phyloP scores from a whole-genome alignment of 2,329 filamentous ascomycete genomes.

The Colletotrichum tropicicola region DNA sequence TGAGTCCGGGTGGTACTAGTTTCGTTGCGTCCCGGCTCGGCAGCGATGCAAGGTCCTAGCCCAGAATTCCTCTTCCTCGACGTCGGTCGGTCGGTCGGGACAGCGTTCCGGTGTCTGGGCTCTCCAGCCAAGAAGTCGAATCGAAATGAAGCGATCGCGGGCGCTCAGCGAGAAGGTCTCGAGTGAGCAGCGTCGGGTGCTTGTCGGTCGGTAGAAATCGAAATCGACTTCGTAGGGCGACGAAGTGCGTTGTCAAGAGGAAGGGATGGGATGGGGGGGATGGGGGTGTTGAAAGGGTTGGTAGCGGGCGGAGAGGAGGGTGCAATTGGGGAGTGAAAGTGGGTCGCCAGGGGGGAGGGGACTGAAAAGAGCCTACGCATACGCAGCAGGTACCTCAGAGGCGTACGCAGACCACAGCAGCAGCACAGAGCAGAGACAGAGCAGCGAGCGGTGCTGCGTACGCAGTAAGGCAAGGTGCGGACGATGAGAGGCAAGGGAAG shows the following conservation, averaged over 20 bases:
- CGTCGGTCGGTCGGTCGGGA: constrained; percentile 1
- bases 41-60: constrained; percentile 11
- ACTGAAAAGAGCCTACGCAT: constrained; percentile 23
- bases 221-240: constrained; percentile 22
- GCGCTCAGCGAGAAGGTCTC: neutral
- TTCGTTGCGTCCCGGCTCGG: constrained; percentile 12
- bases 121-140: neutral
- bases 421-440: neutral
- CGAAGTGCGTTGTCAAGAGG: constrained; percentile 21
- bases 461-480: neutral
- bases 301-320: constrained; percentile 31
- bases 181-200: neutral
- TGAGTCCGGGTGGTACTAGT: constrained; percentile 1
- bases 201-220: constrained; percentile 23
- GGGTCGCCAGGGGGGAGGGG: constrained; percentile 15
- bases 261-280: constrained; percentile 29
- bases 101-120: neutral
- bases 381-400: constrained; percentile 1
- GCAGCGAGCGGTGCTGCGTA: neutral
- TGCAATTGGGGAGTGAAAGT: constrained; percentile 27
- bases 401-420: constrained; percentile 4
- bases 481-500: constrained; percentile 11
- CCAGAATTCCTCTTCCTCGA: neutral
- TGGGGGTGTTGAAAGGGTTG: constrained; percentile 31
- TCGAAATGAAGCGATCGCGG: constrained; percentile 14